Evolutionary conservation across 257 asterid species (phyloP).

Genomic region (Ligustrum vulgare): DNA sequence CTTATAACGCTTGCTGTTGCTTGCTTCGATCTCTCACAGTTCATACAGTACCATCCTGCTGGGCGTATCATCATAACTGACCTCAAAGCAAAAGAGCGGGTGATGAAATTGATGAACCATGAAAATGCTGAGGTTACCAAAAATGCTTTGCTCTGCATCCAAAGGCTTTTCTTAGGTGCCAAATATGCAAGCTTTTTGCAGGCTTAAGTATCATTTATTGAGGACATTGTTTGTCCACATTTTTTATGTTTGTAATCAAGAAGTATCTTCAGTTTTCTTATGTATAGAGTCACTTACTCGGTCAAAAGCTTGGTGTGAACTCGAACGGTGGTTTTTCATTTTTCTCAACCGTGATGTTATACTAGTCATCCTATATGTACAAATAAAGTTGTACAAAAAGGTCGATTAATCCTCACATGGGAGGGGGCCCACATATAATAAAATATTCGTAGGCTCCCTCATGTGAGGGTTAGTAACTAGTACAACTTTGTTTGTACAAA

Average conservation of each 20-base stretch:
- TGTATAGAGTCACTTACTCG: constrained; percentile 21
- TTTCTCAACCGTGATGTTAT: background rate
- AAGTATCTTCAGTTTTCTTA: constrained; percentile 24
- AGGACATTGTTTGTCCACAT: background rate
- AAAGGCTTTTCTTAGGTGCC: constrained; percentile 91
- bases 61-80: constrained; percentile 81
- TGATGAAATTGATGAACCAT: constrained; percentile 92
- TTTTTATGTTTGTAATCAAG: constrained; percentile 16
- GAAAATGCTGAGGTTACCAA: constrained; percentile 84
- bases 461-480: too few relatives aligned
- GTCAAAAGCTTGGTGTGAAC: background rate
- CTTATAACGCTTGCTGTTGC: constrained; percentile 87
- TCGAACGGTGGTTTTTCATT: background rate
- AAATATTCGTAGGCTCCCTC: too few relatives aligned
- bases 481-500: too few relatives aligned
- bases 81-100: constrained; percentile 93
- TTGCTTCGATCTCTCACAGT: constrained; percentile 84
- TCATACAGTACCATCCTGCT: constrained; percentile 86
- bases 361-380: too few relatives aligned
- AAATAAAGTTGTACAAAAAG: too few relatives aligned
- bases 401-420: too few relatives aligned
- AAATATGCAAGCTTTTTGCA: constrained; percentile 94
- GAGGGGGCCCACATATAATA: too few relatives aligned
- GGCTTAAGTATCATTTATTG: constrained; percentile 36
- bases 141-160: constrained; percentile 90